Percentiles rank a stretch among this genome's conserved stretches.
These are phyloP conservation scores for Talaromyces funiculosus DNA, from an alignment of 2,329 filamentous ascomycete species.

Conservation along the genomic window DNA sequence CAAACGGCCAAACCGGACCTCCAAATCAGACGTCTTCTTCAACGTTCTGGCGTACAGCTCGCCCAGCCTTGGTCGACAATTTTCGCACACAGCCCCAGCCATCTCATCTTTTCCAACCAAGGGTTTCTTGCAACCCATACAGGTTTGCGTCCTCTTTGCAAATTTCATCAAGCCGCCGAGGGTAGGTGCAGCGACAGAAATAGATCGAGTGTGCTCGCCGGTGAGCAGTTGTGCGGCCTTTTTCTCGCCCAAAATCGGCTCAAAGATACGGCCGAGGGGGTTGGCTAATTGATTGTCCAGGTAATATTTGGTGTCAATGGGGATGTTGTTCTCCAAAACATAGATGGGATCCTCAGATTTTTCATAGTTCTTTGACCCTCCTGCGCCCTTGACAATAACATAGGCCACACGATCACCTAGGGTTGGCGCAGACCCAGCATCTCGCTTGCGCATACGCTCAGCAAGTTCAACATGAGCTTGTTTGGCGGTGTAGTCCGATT, in stretches of 20 bases:
- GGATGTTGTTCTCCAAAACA: constrained; percentile 94
- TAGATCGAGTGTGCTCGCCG: constrained; percentile 90
- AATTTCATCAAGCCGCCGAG: constrained; percentile 98
- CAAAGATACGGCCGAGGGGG: constrained; percentile 89
- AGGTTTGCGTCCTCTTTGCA: constrained; percentile 93
- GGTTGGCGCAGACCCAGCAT: constrained; percentile 85
- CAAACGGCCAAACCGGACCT: constrained; percentile 83
- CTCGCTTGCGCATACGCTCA: constrained; percentile 93
- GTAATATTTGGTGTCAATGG: constrained; percentile 97
- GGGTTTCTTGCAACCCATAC: constrained; percentile 98
- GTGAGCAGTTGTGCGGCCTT: constrained; percentile 80
- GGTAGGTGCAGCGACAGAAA: constrained; percentile 84
- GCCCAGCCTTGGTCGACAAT: constrained; percentile 77
- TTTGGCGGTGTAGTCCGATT: constrained; percentile 81
- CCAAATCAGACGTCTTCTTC: constrained; percentile 81
- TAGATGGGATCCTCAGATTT: constrained; percentile 96
- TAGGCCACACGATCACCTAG: constrained; percentile 96
- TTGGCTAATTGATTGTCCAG: constrained; percentile 97
- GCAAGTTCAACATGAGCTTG: constrained; percentile 95
- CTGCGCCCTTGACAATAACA: constrained; percentile 89
- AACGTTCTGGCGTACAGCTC: constrained; percentile 93
- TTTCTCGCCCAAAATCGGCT: constrained; percentile 91
- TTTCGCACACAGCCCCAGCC: constrained; percentile 77
- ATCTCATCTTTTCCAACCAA: constrained; percentile 72
- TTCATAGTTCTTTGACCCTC: constrained; percentile 91